These are phyloP conservation scores for Plasmopara halstedii DNA, from an alignment of 352 stramenopile species.

Conservation along the genomic window DNA sequence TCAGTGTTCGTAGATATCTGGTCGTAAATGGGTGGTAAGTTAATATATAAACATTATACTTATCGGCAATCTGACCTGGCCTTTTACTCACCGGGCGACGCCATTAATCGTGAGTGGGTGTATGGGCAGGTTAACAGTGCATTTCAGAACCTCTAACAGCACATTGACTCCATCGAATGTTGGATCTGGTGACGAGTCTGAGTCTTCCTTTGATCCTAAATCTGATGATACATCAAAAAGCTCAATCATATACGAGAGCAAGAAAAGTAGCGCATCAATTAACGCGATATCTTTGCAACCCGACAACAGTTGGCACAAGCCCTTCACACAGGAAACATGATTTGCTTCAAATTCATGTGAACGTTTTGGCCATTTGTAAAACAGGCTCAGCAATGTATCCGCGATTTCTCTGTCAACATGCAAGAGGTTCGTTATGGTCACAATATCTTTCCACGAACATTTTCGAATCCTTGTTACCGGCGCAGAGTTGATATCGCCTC, in stretches of 20 bases:
- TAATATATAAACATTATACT: not conserved
- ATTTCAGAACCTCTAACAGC: slow-evolving; percentile 41
- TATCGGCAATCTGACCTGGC: not conserved
- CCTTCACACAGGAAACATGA: slow-evolving; percentile 50
- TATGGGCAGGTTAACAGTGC: slow-evolving; percentile 33
- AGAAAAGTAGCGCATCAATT: slow-evolving; percentile 60
- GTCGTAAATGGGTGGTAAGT: not conserved
- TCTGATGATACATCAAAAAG: slow-evolving; percentile 79
- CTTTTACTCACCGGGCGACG: slow-evolving; percentile 32
- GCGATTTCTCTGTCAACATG: slow-evolving; percentile 51
- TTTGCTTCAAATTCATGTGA: slow-evolving; percentile 26
- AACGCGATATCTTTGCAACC: slow-evolving; percentile 43
- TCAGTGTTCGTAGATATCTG: slow-evolving; percentile 62
- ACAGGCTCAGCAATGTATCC: slow-evolving; percentile 75
- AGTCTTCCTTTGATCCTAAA: slow-evolving; percentile 46
- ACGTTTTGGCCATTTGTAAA: slow-evolving; percentile 65
- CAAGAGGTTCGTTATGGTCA: slow-evolving; percentile 3
- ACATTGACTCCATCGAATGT: slow-evolving; percentile 43
- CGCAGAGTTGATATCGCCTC: slow-evolving; percentile 42
- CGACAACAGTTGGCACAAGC: slow-evolving; percentile 43
- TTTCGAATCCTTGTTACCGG: slow-evolving; percentile 27
- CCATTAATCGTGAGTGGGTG: slow-evolving; percentile 57
- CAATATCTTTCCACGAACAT: not conserved
- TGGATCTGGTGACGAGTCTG: slow-evolving; percentile 10
- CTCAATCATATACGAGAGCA: slow-evolving; percentile 72